These are phyloP conservation scores for Porphyrellus cyaneotinctus DNA, from an alignment of 768 basidiomycete genomes.

Conservation along the genomic window DNA sequence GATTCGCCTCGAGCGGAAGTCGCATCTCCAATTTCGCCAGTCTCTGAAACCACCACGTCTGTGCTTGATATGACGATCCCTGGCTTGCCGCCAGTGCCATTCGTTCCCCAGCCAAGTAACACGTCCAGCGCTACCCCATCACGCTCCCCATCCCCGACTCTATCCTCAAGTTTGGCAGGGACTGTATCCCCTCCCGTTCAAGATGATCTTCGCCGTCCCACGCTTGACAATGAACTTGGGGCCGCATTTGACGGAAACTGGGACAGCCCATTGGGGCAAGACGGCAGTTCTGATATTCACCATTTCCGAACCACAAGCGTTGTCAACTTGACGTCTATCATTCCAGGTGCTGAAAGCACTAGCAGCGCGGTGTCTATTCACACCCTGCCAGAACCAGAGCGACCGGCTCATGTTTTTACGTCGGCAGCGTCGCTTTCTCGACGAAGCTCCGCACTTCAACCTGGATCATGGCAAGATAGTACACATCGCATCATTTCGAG, in stretches of 20 bases:
- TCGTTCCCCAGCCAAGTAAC: conserved; percentile 31
- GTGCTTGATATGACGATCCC: conserved; percentile 32
- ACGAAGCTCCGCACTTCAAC: conserved; percentile 2
- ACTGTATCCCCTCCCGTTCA: conserved; percentile 6
- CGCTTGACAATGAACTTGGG: conserved; percentile 59
- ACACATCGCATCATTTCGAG: not conserved
- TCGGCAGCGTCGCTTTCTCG: conserved; percentile 5
- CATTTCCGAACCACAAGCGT: conserved; percentile 56
- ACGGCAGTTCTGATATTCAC: conserved; percentile 32
- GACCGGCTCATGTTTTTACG: not conserved
- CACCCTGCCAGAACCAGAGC: not conserved
- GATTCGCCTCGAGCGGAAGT: conserved; percentile 31
- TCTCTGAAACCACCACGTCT: conserved; percentile 17
- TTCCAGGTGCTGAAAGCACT: conserved; percentile 25
- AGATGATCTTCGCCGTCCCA: conserved; percentile 22
- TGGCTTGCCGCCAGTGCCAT: conserved; percentile 32
- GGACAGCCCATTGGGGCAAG: conserved; percentile 6
- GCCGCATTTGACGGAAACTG: conserved; percentile 39
- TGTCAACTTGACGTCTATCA: conserved; percentile 42
- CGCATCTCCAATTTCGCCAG: conserved; percentile 6
- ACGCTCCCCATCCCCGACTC: conserved; percentile 21
- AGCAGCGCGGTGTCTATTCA: conserved; percentile 3
- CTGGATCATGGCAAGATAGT: conserved; percentile 13
- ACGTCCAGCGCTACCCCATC: conserved; percentile 19
- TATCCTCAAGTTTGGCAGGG: conserved; percentile 3